Percentiles rank a stretch among this genome's conserved stretches.
These are phyloP conservation scores for Mycena floridula DNA, from an alignment of 768 basidiomycete genomes.

Conservation along the genomic window DNA sequence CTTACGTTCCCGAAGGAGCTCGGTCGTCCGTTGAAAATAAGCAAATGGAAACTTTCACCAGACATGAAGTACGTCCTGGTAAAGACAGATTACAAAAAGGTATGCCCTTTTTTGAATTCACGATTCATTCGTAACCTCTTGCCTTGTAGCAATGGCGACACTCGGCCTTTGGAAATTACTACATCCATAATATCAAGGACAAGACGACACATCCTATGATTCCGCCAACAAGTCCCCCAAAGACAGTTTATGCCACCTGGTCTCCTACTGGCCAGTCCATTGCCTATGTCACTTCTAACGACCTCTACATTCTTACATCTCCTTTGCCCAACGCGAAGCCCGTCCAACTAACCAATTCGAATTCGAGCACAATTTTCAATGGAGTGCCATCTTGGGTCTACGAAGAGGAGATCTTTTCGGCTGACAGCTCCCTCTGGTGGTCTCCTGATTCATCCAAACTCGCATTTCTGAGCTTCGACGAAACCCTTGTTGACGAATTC, in stretches of 20 bases:
- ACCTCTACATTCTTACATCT: slow-evolving; percentile 78
- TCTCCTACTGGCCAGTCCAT: slow-evolving; percentile 79
- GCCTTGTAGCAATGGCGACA: slow-evolving; percentile 87
- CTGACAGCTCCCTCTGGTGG: slow-evolving; percentile 85
- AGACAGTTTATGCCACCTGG: slow-evolving; percentile 80
- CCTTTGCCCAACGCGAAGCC: slow-evolving; percentile 44
- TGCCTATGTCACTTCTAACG: slow-evolving; percentile 82
- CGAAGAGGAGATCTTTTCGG: slow-evolving; percentile 82
- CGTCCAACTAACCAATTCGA: slow-evolving; percentile 30
- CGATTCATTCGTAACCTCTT: background rate
- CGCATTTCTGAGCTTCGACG: slow-evolving; percentile 85
- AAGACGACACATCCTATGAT: slow-evolving; percentile 67
- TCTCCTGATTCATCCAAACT: slow-evolving; percentile 70
- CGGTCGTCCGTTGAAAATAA: slow-evolving; percentile 22
- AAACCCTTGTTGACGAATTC: slow-evolving; percentile 82
- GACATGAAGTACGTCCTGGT: slow-evolving; percentile 90
- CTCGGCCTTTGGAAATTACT: slow-evolving; percentile 89
- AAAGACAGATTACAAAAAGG: slow-evolving; percentile 71
- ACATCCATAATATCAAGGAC: slow-evolving; percentile 74
- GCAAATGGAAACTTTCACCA: slow-evolving; percentile 77
- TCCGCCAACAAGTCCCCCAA: slow-evolving; percentile 62
- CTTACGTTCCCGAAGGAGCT: background rate
- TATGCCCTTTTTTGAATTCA: slow-evolving; percentile 12
- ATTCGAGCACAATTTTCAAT: slow-evolving; percentile 84
- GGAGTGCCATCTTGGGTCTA: slow-evolving; percentile 98